A percentile compares a stretch with the other conserved stretches of the same genome.
These are phyloP conservation scores for Ophiostoma himal-ulmi DNA, from an alignment of 2,329 filamentous ascomycete genomes.

Conservation along the genomic window DNA sequence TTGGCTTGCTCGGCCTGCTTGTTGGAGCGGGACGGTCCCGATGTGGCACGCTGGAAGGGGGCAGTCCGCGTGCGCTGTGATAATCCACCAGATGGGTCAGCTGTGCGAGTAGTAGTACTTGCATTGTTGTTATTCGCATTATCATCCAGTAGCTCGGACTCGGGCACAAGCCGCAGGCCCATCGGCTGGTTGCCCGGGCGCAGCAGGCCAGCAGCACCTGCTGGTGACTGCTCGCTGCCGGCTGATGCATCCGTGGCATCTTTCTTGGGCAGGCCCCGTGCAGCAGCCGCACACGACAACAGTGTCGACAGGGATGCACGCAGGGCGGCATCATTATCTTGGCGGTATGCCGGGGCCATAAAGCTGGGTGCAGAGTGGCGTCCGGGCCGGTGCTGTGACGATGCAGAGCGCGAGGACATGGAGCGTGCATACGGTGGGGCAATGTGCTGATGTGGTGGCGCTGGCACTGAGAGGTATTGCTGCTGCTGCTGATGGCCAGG, in stretches of 20 bases:
- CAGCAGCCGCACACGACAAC: constrained; percentile 88
- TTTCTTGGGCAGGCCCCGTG: constrained; percentile 69
- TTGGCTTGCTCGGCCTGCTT: constrained; percentile 8
- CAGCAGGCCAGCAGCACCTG: constrained; percentile 37
- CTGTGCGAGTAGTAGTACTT: background rate
- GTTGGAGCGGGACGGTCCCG: constrained; percentile 1
- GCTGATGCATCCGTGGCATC: constrained; percentile 28
- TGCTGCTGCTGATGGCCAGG: constrained; percentile 35
- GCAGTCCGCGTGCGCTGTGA: background rate
- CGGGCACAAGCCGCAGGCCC: constrained; percentile 54
- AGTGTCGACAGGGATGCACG: constrained; percentile 91
- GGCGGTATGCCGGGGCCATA: constrained; percentile 58
- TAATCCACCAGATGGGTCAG: background rate
- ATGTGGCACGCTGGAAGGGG: background rate
- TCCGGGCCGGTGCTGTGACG: background rate
- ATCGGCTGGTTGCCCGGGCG: constrained; percentile 49
- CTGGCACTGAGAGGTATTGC: constrained; percentile 39
- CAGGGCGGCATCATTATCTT: constrained; percentile 88
- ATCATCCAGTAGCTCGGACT: constrained; percentile 50
- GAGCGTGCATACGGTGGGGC: constrained; percentile 28
- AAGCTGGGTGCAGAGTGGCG: constrained; percentile 1
- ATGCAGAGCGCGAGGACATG: constrained; percentile 9
- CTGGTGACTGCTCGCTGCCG: constrained; percentile 33
- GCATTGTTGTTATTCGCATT: background rate
- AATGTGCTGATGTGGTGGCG: constrained; percentile 40